Percentiles rank a stretch among this genome's conserved stretches.
Evolutionary conservation across 768 basidiomycete species (phyloP).

Genomic region (Boletus edulis): DNA sequence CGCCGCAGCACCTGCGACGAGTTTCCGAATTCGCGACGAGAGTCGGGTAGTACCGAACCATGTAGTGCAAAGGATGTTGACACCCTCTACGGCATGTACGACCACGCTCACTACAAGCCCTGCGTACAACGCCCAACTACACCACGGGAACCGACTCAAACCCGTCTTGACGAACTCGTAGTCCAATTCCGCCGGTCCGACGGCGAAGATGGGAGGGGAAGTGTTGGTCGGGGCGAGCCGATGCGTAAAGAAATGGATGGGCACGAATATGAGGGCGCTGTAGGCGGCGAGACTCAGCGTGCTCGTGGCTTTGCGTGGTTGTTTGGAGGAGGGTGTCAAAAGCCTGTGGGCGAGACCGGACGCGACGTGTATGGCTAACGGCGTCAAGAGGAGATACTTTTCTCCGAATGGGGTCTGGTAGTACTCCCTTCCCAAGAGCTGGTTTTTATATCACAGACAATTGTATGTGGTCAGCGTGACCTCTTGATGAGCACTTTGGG

Average conservation of each 20-base stretch:
- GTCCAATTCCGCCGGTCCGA: constrained; percentile 77
- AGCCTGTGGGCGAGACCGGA: constrained; percentile 61
- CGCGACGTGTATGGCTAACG: constrained; percentile 62
- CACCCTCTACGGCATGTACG: constrained; percentile 65
- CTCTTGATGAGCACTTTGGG: background rate
- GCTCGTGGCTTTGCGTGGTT: constrained; percentile 37
- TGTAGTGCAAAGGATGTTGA: constrained; percentile 48
- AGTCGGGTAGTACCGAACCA: constrained; percentile 30
- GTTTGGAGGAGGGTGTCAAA: constrained; percentile 36
- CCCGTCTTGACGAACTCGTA: constrained; percentile 82
- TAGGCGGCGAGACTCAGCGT: constrained; percentile 64
- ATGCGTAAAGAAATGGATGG: constrained; percentile 69
- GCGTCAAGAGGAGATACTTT: constrained; percentile 61
- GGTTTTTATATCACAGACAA: background rate
- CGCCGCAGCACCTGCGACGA: constrained; percentile 36
- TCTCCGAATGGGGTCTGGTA: constrained; percentile 76
- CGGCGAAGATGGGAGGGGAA: constrained; percentile 36
- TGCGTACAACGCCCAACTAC: constrained; percentile 60
- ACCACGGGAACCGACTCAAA: constrained; percentile 57
- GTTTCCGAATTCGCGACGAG: constrained; percentile 21
- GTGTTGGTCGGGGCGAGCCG: constrained; percentile 50
- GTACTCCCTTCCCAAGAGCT: constrained; percentile 84
- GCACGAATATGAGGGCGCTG: constrained; percentile 54
- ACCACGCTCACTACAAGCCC: constrained; percentile 55
- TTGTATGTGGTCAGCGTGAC: no score